A percentile compares a stretch with the other conserved stretches of the same genome.
phyloP scores from a whole-genome alignment of 23 red algal genomes.

The Gracilaria vermiculophylla region DNA sequence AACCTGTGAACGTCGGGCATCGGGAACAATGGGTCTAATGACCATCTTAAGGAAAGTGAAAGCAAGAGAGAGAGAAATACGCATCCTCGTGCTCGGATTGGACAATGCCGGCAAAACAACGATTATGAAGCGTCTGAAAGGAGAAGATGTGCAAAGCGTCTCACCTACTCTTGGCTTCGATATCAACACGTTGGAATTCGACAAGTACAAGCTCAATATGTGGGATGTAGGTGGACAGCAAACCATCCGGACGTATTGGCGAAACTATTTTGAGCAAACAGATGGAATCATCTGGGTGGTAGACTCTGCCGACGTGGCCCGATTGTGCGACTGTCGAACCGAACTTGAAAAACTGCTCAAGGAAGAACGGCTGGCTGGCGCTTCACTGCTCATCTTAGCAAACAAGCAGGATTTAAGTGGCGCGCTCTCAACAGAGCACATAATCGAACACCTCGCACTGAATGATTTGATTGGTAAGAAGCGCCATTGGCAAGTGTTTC shows the following conservation, averaged over 20 bases:
- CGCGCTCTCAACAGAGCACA: constrained; percentile 51
- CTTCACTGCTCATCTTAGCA: constrained; percentile 80
- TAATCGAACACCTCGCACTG: constrained; percentile 58
- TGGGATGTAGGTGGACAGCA: constrained; percentile 99
- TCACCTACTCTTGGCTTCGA: constrained; percentile 93
- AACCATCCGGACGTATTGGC: constrained; percentile 92
- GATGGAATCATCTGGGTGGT: constrained; percentile 97
- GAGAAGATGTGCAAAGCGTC: constrained; percentile 72
- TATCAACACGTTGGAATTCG: constrained; percentile 68
- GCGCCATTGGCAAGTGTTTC: constrained; percentile 74
- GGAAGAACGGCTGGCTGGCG: constrained; percentile 87
- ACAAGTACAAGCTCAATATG: constrained; percentile 82
- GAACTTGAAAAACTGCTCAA: constrained; percentile 71
- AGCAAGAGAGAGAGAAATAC: constrained; percentile 68
- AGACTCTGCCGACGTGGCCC: constrained; percentile 75
- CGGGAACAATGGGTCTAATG: constrained; percentile 77
- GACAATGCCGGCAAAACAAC: constrained; percentile 97
- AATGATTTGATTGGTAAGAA: constrained; percentile 67
- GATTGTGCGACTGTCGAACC: constrained; percentile 49
- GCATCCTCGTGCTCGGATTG: constrained; percentile 83
- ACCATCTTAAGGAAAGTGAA: constrained; percentile 85
- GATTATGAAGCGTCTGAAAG: constrained; percentile 71
- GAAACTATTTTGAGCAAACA: constrained; percentile 98
- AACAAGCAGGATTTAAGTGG: constrained; percentile 91
- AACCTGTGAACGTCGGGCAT: neutral